Evolutionary conservation across 2,329 filamentous ascomycete genomes (phyloP).

Genomic region (Akanthomyces lecanii): DNA sequence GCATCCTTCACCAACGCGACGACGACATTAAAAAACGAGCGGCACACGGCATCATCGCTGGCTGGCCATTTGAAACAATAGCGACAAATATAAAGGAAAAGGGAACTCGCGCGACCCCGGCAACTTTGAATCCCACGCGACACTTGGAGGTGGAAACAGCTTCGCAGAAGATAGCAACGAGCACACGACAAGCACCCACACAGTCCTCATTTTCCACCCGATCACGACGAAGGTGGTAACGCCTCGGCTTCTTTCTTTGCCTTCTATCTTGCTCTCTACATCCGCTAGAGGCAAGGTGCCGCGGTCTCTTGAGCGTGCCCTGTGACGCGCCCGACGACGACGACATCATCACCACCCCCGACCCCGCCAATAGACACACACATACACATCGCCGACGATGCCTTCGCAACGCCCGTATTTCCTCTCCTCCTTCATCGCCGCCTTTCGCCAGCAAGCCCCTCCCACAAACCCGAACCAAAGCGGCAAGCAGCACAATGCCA

Average conservation of each 20-base stretch:
- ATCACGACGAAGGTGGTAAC: background rate
- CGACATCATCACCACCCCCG: background rate
- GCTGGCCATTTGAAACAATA: too few species aligned
- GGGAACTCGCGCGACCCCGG: too few species aligned
- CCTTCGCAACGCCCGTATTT: constrained; percentile 53
- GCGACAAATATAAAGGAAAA: too few species aligned
- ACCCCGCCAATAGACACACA: background rate
- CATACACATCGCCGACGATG: constrained; percentile 31
- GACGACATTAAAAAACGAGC: too few species aligned
- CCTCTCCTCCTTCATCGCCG: constrained; percentile 53
- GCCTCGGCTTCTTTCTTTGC: background rate
- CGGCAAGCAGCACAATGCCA: constrained; percentile 21
- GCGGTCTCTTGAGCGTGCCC: background rate
- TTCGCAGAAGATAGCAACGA: too few species aligned
- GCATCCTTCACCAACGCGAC: background rate
- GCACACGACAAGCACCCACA: background rate
- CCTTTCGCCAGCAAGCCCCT: constrained; percentile 47
- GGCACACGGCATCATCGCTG: too few species aligned
- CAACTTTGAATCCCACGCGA: too few species aligned
- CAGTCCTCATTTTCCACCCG: too few species aligned
- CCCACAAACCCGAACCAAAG: constrained; percentile 33
- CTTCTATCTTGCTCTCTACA: too few species aligned
- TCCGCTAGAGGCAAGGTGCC: background rate
- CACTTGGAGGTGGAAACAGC: too few species aligned
- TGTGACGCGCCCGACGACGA: background rate